These are phyloP conservation scores for Amanita exitialis DNA, from an alignment of 768 basidiomycete genomes.

Conservation along the genomic window DNA sequence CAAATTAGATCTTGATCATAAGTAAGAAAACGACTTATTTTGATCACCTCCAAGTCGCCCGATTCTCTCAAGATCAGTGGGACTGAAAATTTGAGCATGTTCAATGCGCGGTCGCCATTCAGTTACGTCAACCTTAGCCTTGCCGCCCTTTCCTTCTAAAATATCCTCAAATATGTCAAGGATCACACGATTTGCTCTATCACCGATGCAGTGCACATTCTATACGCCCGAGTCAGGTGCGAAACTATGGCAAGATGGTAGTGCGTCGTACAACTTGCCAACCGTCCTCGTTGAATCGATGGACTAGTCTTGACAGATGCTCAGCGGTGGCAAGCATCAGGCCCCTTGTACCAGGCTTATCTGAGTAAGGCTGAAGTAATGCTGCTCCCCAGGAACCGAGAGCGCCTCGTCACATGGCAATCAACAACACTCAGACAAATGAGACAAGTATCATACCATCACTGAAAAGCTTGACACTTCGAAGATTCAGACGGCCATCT, in stretches of 20 bases:
- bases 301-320: constrained; percentile 41
- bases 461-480: constrained; percentile 64
- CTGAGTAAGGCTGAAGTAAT: constrained; percentile 73
- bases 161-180: constrained; percentile 77
- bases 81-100: constrained; percentile 83
- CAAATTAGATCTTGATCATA: neutral
- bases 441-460: constrained; percentile 41
- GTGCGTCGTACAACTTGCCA: constrained; percentile 70
- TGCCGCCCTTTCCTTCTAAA: constrained; percentile 21
- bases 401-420: constrained; percentile 47
- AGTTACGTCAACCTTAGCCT: constrained; percentile 22
- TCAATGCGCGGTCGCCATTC: constrained; percentile 74
- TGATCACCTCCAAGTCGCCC: constrained; percentile 63
- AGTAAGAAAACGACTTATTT: neutral
- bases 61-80: constrained; percentile 57
- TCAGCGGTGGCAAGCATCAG: constrained; percentile 53
- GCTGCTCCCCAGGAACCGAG: constrained; percentile 92
- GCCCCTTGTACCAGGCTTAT: constrained; percentile 63
- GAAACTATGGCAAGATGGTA: neutral
- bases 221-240: constrained; percentile 17
- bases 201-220: constrained; percentile 88
- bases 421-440: neutral
- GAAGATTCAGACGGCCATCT: constrained; percentile 41
- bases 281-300: constrained; percentile 57
- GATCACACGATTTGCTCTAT: constrained; percentile 76